phyloP scores from a whole-genome alignment of 2,329 filamentous ascomycete genomes.

The Emergomyces africanus region DNA sequence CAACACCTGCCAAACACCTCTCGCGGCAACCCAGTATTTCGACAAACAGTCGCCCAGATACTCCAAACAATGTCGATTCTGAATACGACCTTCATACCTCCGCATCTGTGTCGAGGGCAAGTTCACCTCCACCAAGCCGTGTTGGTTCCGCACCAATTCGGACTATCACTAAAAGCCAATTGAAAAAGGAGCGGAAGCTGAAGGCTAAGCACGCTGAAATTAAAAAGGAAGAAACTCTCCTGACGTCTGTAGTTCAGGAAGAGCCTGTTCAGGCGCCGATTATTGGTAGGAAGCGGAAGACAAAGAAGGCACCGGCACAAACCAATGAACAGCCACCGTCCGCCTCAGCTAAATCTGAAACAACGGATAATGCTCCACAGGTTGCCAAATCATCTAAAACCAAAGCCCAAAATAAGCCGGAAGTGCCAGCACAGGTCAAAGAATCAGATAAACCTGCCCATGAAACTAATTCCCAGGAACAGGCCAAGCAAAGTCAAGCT shows the following conservation, averaged over 20 bases:
- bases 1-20: constrained; percentile 19
- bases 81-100: constrained; percentile 47
- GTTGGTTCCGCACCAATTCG: constrained; percentile 48
- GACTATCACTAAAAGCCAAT: constrained; percentile 48
- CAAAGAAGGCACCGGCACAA: constrained; percentile 31
- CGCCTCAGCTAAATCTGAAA: constrained; percentile 5
- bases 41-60: constrained; percentile 46
- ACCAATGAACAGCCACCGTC: background rate
- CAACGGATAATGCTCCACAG: background rate
- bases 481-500: constrained; percentile 2
- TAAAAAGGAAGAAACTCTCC: constrained; percentile 28
- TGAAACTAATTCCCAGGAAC: constrained; percentile 15
- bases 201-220: constrained; percentile 35
- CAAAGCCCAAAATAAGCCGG: constrained; percentile 1
- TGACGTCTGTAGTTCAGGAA: constrained; percentile 25
- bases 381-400: background rate
- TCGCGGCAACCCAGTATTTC: constrained; percentile 34
- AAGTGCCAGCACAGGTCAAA: background rate
- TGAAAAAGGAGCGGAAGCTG: constrained; percentile 45
- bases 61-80: constrained; percentile 46
- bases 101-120: constrained; percentile 46
- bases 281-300: constrained; percentile 49
- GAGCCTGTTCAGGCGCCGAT: constrained; percentile 49
- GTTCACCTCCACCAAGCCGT: constrained; percentile 41
- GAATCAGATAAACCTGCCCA: constrained; percentile 7